Base-by-base conservation (phyloP, 176 grass and related monocot species). In the Miscanthus lutarioriparius region DNA sequence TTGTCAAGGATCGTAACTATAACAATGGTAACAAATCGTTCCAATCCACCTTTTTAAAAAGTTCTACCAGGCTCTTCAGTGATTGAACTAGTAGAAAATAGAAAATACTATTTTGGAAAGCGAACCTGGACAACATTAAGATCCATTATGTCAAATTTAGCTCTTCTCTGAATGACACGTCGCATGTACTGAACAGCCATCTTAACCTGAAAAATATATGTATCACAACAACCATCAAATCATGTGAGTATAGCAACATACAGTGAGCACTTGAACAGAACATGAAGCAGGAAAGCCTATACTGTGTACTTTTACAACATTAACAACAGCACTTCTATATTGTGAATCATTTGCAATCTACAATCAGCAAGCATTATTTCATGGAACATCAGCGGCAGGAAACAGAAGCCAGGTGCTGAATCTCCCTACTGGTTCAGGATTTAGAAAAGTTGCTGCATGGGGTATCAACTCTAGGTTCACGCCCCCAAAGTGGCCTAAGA, bases 121-220 rank as follows among this genome's bases (percentile, higher is more conserved):
- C 40, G 37, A 74, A 99, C 96, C 93, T 96, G 93, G 33, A 94
- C 89, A 89, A 89, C 90, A 89, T 99, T 92, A 77, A 99, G 92
- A 92, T 96, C 90, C 91, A 94, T 94, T 77, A 99, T 94, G 62
- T 99, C 96, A 80, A 99, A 99, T 81, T 99, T 99, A 82, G 96
- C 96, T 89, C 88, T 92, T 89, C 80, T 99, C 82, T 99, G 96
- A 82, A 99, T 99, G 83, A 99, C 75, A 8, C 93, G 90, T 5
- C 91, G 88, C 96, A 99, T 99, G 76, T 99, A 99, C 71, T 92
- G 96, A 68, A 99, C 76, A 84, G 91, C 96, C 88, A 99, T 74
- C 86, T 94, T 96, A 79, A 99, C 90, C 96, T 99, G 88, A 74
- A 83, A n/a, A 69, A 77, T 35, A 77, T 75, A 62, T 10, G 56